phyloP scores from a whole-genome alignment of 805 yeast genomes.

The Dipodascopsis uninucleata region DNA sequence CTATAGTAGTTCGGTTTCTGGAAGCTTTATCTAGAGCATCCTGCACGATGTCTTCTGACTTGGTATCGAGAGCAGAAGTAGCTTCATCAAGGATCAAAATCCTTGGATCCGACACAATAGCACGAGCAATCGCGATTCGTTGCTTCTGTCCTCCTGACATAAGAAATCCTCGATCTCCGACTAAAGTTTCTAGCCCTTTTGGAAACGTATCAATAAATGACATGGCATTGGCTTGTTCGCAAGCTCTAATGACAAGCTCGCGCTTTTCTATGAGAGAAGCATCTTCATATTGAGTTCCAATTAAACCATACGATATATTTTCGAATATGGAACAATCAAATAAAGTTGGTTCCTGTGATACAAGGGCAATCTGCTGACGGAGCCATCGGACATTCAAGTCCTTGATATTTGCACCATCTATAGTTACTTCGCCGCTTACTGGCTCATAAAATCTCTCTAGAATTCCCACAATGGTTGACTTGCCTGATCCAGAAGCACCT shows the following conservation, averaged over 20 bases:
- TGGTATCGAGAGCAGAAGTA: constrained; percentile 59
- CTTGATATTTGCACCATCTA: constrained; percentile 47
- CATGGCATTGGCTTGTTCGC: constrained; percentile 49
- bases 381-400: constrained; percentile 50
- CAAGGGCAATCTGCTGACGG: constrained; percentile 52
- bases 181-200: constrained; percentile 43
- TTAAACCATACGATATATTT: constrained; percentile 71
- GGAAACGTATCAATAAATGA: constrained; percentile 51
- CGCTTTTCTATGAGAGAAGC: constrained; percentile 39
- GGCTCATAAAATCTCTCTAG: constrained; percentile 58
- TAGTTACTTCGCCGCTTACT: constrained; percentile 42
- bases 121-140: constrained; percentile 57
- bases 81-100: constrained; percentile 60
- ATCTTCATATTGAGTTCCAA: constrained; percentile 30
- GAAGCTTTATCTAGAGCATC: constrained; percentile 41
- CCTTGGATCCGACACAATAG: constrained; percentile 51
- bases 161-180: constrained; percentile 57
- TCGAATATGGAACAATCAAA: constrained; percentile 78
- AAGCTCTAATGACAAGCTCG: constrained; percentile 41
- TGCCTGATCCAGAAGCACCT: constrained; percentile 69
- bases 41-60: constrained; percentile 56
- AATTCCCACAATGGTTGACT: constrained; percentile 45
- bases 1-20: constrained; percentile 42
- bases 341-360: constrained; percentile 53
- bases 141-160: constrained; percentile 66